Conservation (phyloP, 176 grass and related monocot species). For the Rhynchospora breviuscula region DNA sequence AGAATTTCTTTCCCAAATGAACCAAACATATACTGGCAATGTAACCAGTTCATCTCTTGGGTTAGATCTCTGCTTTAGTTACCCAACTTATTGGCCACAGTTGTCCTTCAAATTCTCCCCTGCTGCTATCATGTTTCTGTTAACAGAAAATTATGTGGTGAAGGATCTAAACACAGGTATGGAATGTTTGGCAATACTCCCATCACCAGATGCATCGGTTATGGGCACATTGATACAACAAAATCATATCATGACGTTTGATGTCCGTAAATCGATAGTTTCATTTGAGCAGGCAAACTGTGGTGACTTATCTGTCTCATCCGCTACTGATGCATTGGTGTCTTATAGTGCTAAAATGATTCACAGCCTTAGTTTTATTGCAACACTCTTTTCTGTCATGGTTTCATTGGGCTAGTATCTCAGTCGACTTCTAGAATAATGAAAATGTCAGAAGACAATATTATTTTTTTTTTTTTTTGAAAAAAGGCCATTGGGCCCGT, state of each 20-base stretch:
- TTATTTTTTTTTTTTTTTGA: no score
- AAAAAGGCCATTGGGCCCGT: no score
- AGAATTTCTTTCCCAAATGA: constrained; percentile 16
- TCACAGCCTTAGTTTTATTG: not conserved
- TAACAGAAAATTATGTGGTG: not conserved
- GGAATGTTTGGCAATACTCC: not conserved
- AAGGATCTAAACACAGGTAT: not conserved
- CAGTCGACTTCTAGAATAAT: not conserved
- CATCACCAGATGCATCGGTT: not conserved
- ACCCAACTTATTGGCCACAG: not conserved
- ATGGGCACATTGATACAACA: not conserved
- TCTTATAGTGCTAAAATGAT: not conserved
- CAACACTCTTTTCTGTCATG: not conserved
- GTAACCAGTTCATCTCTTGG: constrained; percentile 2
- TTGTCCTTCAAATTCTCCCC: not conserved
- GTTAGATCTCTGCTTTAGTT: constrained; percentile 7
- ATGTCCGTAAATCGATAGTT: not conserved
- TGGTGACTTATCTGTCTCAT: not conserved
- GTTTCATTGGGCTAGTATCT: not conserved
- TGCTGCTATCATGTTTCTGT: not conserved
- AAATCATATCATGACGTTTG: constrained; percentile 11
- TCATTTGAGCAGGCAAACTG: not conserved
- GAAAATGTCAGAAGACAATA: not conserved
- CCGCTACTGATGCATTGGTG: not conserved
- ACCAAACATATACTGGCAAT: not conserved